Conservation (phyloP, 257 asterid genomes). For the Gentiana straminea region DNA sequence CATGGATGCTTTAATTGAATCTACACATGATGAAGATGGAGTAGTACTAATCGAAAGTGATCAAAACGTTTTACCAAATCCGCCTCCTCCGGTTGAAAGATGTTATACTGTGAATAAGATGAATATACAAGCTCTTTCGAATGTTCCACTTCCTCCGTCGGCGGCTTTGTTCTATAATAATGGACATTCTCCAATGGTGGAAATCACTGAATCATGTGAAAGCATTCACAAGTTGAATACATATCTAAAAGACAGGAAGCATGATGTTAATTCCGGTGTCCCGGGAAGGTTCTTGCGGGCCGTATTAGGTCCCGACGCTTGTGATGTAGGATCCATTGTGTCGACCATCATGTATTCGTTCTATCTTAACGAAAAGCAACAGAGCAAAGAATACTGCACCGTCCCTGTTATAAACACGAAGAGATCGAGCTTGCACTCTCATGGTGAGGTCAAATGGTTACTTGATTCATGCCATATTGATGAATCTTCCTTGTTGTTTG, state of each 20-base stretch:
- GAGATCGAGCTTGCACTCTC: slow-evolving; percentile 42
- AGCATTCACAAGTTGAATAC: slow-evolving; percentile 45
- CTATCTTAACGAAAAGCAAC: slow-evolving; percentile 39
- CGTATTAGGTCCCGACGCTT: slow-evolving; percentile 49
- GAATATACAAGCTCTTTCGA: slow-evolving; percentile 21
- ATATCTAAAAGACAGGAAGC: slow-evolving; percentile 49
- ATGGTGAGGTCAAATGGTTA: slow-evolving; percentile 57
- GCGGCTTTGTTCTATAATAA: slow-evolving; percentile 53
- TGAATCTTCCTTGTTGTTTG: slow-evolving; percentile 46
- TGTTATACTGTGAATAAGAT: slow-evolving; percentile 29
- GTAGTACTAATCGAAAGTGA: slow-evolving; percentile 7
- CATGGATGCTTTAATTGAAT: slow-evolving; percentile 13
- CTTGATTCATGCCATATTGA: slow-evolving; percentile 67
- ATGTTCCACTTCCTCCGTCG: slow-evolving; percentile 60
- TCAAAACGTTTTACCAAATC: background rate
- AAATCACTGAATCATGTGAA: slow-evolving; percentile 42
- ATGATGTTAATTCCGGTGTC: slow-evolving; percentile 51
- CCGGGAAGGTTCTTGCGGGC: slow-evolving; percentile 79
- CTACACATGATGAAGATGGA: slow-evolving; percentile 23
- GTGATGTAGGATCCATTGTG: slow-evolving; percentile 68
- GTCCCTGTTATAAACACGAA: slow-evolving; percentile 75
- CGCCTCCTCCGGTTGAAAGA: slow-evolving; percentile 19
- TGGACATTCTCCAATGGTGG: slow-evolving; percentile 44
- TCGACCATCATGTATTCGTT: slow-evolving; percentile 71
- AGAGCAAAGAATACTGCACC: slow-evolving; percentile 41